These are phyloP conservation scores for Neofusicoccum kwambonambiense DNA, from an alignment of 2,329 filamentous ascomycete genomes.

Conservation along the genomic window DNA sequence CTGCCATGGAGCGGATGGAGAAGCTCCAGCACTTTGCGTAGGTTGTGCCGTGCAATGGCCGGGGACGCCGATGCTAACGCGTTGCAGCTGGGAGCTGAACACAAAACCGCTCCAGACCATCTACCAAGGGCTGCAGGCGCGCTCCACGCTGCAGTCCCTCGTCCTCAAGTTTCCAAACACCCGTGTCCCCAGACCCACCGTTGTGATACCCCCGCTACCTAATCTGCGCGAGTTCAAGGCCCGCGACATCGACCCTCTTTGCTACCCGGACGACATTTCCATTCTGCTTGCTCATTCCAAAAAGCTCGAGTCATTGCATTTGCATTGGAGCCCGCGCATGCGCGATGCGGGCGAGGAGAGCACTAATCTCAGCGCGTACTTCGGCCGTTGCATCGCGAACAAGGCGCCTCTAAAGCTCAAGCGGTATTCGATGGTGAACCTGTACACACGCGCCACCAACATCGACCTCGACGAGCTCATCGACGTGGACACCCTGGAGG, in stretches of 20 bases:
- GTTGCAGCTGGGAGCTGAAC: slow-evolving; percentile 57
- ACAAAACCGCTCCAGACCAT: slow-evolving; percentile 60
- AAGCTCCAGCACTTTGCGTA: slow-evolving; percentile 55
- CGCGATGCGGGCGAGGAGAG: slow-evolving; percentile 58
- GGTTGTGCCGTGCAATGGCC: slow-evolving; percentile 19
- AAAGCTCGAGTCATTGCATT: slow-evolving; percentile 53
- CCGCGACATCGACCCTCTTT: slow-evolving; percentile 62
- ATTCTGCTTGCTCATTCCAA: slow-evolving; percentile 54
- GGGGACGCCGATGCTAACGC: slow-evolving; percentile 22
- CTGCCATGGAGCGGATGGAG: slow-evolving; percentile 59
- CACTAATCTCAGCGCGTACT: slow-evolving; percentile 54
- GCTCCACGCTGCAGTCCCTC: slow-evolving; percentile 52
- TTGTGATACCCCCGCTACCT: slow-evolving; percentile 56
- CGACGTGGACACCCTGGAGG: slow-evolving; percentile 42
- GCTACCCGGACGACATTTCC: slow-evolving; percentile 63
- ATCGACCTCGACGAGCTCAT: slow-evolving; percentile 46
- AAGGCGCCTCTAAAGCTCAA: slow-evolving; percentile 49
- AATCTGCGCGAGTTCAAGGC: slow-evolving; percentile 54
- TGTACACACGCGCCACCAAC: slow-evolving; percentile 56
- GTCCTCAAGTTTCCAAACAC: slow-evolving; percentile 57
- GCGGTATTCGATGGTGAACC: slow-evolving; percentile 56
- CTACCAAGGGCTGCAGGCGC: slow-evolving; percentile 55
- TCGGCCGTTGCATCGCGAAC: slow-evolving; percentile 53
- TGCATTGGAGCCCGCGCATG: slow-evolving; percentile 65
- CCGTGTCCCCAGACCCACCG: slow-evolving; percentile 57